These are phyloP conservation scores for Sporobolomyces pararoseus DNA, from an alignment of 768 basidiomycete species.

Conservation along the genomic window DNA sequence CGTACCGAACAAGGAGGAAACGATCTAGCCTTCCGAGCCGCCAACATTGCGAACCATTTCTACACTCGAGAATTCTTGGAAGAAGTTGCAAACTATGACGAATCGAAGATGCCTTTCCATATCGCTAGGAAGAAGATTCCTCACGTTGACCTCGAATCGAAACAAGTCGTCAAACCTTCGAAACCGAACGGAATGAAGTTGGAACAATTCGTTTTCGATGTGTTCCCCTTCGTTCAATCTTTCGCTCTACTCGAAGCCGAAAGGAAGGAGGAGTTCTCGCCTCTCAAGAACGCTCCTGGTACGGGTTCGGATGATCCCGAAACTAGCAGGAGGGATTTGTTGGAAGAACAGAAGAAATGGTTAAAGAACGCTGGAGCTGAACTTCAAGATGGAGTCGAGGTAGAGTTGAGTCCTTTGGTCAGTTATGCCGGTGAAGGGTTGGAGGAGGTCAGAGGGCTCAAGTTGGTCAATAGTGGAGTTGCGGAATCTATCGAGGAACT, in stretches of 20 bases:
- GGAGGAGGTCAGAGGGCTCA: constrained; percentile 70
- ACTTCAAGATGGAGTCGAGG: constrained; percentile 64
- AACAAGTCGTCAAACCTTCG: constrained; percentile 68
- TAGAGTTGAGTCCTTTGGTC: constrained; percentile 83
- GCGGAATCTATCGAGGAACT: constrained; percentile 66
- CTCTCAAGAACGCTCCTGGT: constrained; percentile 94
- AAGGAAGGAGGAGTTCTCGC: constrained; percentile 86
- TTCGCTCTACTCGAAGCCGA: constrained; percentile 86
- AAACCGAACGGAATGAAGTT: constrained; percentile 99
- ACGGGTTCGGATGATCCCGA: constrained; percentile 83
- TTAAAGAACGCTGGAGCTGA: constrained; percentile 71
- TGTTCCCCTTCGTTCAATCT: constrained; percentile 61
- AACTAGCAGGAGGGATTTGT: constrained; percentile 82
- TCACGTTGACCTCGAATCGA: constrained; percentile 66
- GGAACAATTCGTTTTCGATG: constrained; percentile 97
- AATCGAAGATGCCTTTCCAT: constrained; percentile 87
- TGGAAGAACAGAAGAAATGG: constrained; percentile 82
- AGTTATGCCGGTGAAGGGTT: constrained; percentile 91
- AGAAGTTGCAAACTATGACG: constrained; percentile 66
- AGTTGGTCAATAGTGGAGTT: constrained; percentile 68
- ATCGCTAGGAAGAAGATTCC: constrained; percentile 98
- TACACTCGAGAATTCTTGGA: constrained; percentile 84
- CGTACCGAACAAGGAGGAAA: constrained; percentile 58
- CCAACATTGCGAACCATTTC: constrained; percentile 97
- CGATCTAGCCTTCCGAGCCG: constrained; percentile 84